A percentile compares a stretch with the other conserved stretches of the same genome.
Evolutionary conservation across 2,329 filamentous ascomycete genomes (phyloP).

Genomic region (Plenodomus tracheiphilus): DNA sequence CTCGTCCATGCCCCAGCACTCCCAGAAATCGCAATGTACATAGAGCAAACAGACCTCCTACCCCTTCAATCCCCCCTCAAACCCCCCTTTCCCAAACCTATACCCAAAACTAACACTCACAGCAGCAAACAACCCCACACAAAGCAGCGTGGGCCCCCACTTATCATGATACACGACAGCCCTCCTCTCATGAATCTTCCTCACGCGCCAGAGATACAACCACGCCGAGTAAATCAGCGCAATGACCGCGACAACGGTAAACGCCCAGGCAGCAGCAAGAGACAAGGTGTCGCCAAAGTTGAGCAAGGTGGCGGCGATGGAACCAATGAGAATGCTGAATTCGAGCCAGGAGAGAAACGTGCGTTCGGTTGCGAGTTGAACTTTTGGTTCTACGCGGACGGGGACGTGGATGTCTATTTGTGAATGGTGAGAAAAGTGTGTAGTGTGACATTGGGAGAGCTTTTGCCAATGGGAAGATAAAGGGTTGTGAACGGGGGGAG

Average conservation of each 20-base stretch:
- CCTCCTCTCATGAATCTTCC: conserved; percentile 78
- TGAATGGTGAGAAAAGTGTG: too few relatives aligned
- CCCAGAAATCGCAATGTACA: too few relatives aligned
- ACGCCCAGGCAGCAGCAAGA: conserved; percentile 63
- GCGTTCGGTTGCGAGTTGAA: conserved; percentile 93
- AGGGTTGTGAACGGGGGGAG: too few relatives aligned
- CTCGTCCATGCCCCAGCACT: conserved; percentile 2
- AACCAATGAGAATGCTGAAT: conserved; percentile 89
- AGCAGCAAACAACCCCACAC: conserved; percentile 71
- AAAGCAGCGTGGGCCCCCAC: conserved; percentile 80
- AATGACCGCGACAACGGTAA: conserved; percentile 78
- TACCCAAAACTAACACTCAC: conserved; percentile 80
- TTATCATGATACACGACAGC: conserved; percentile 92
- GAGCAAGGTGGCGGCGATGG: conserved; percentile 46
- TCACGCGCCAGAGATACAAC: conserved; percentile 86
- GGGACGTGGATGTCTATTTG: conserved; percentile 82
- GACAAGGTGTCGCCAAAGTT: conserved; percentile 46
- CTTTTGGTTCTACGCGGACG: conserved; percentile 94
- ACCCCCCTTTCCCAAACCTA: conserved; percentile 63
- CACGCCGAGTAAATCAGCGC: conserved; percentile 81
- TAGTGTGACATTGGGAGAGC: too few relatives aligned
- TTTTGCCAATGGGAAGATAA: too few relatives aligned
- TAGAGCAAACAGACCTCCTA: conserved; percentile 1
- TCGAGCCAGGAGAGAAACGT: conserved; percentile 98
- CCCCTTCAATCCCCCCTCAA: conserved; percentile 51